Conservation (phyloP, 1,284 basidiomycete genomes). For the Anthracocystis walkeri region DNA sequence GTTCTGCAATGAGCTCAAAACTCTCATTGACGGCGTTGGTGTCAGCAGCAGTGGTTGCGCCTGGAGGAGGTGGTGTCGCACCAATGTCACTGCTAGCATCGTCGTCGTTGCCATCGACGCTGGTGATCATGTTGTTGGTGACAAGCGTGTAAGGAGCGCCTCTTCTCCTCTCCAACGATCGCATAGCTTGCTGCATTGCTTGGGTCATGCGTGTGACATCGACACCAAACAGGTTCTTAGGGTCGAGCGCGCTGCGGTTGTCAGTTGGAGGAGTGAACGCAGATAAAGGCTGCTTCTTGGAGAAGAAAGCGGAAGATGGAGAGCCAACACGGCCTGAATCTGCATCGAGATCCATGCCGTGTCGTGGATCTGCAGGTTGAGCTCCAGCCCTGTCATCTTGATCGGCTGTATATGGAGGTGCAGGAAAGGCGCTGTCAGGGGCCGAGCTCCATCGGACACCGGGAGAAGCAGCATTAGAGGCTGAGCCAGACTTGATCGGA, state of each 20-base stretch:
- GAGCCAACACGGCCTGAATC: conserved; percentile 11
- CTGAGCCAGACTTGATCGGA: conserved; percentile 1
- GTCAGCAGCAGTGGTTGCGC: conserved; percentile 22
- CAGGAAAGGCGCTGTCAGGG: conserved; percentile 30
- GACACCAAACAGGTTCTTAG: conserved; percentile 46
- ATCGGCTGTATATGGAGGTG: conserved; percentile 11
- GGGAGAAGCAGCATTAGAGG: conserved; percentile 27
- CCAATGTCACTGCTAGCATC: conserved; percentile 32
- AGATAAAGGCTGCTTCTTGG: conserved; percentile 21
- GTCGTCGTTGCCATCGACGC: conserved; percentile 32
- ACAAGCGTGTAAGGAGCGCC: conserved; percentile 51
- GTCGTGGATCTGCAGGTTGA: neutral
- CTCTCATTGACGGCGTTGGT: conserved; percentile 50
- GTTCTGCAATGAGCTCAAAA: conserved; percentile 53
- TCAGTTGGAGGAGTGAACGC: conserved; percentile 15
- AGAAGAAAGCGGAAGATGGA: conserved; percentile 22
- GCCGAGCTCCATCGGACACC: conserved; percentile 50
- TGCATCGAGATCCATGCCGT: conserved; percentile 19
- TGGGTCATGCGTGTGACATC: conserved; percentile 45
- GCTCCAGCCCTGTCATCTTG: neutral
- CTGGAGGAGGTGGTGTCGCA: conserved; percentile 33
- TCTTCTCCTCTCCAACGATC: conserved; percentile 37
- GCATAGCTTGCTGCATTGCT: conserved; percentile 52
- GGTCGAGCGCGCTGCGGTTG: conserved; percentile 29
- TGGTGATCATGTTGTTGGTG: conserved; percentile 44